A percentile compares a stretch with the other conserved stretches of the same genome.
Conservation (phyloP, 2,329 filamentous ascomycete genomes). For the Cephalotrichum gorgonifer region DNA sequence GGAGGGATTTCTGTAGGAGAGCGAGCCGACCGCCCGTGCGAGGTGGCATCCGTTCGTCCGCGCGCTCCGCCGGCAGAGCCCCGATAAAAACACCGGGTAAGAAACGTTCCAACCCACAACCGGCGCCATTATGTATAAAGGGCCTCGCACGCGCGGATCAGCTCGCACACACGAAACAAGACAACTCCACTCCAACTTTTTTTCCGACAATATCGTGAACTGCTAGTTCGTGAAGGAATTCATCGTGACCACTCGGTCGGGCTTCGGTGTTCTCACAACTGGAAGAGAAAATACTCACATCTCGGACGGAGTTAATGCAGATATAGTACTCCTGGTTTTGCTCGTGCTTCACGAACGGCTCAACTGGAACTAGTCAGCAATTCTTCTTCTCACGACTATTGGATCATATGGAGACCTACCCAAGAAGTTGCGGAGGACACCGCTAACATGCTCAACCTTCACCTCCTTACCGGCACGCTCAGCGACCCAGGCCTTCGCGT, state of each 20-base stretch:
- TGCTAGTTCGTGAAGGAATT: background rate
- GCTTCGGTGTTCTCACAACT: background rate
- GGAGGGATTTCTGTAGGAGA: background rate
- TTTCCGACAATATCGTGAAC: background rate
- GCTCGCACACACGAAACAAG: conserved; percentile 11
- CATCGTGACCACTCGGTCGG: background rate
- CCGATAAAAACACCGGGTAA: background rate
- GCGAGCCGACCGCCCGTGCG: background rate
- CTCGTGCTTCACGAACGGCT: conserved; percentile 95
- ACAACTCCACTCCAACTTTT: background rate
- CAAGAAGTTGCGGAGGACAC: conserved; percentile 86
- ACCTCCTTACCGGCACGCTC: conserved; percentile 85
- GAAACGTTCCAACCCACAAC: background rate
- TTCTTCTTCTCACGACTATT: background rate
- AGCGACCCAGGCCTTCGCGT: conserved; percentile 89
- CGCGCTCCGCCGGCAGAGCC: conserved; percentile 7
- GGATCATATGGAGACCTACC: conserved; percentile 20
- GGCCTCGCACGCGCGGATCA: conserved; percentile 4
- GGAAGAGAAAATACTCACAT: conserved; percentile 57
- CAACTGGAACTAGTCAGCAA: conserved; percentile 32
- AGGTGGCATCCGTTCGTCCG: conserved; percentile 24
- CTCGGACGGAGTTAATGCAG: conserved; percentile 99
- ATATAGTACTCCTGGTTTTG: conserved; percentile 98
- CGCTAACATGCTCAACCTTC: conserved; percentile 84
- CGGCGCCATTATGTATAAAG: conserved; percentile 9